Percentiles rank a stretch among this genome's conserved stretches.
phyloP scores from a whole-genome alignment of 495 filamentous ascomycete species.

The Staphylotrichum tortipilum region DNA sequence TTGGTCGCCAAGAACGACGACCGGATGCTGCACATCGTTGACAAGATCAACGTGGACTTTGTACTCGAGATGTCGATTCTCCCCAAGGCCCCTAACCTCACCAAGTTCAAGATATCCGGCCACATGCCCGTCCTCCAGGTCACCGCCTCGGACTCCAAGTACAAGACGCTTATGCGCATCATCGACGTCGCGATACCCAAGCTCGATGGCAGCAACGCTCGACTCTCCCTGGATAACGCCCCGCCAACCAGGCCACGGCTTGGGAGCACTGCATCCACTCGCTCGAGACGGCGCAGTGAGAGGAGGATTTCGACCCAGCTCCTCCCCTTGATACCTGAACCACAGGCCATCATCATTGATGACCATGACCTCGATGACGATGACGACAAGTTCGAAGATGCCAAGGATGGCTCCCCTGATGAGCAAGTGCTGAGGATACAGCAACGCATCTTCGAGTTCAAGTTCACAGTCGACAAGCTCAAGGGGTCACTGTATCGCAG shows the following conservation, averaged over 20 bases:
- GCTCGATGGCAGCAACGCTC: constrained; percentile 49
- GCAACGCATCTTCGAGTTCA: constrained; percentile 88
- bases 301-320: constrained; percentile 30
- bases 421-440: constrained; percentile 64
- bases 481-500: constrained; percentile 85
- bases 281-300: constrained; percentile 19
- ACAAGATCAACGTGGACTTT: constrained; percentile 95
- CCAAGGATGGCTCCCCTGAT: constrained; percentile 48
- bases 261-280: constrained; percentile 31
- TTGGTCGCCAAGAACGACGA: constrained; percentile 58
- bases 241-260: constrained; percentile 50
- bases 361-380: constrained; percentile 68
- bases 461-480: constrained; percentile 85
- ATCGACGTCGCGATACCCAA: constrained; percentile 93
- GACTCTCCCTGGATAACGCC: constrained; percentile 10
- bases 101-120: constrained; percentile 81
- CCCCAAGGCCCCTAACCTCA: constrained; percentile 88
- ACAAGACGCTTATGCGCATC: constrained; percentile 90
- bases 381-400: constrained; percentile 53
- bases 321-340: constrained; percentile 47
- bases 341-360: constrained; percentile 67
- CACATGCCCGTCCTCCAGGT: constrained; percentile 89
- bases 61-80: constrained; percentile 86
- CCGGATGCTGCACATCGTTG: constrained; percentile 80
- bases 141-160: constrained; percentile 85